Evolutionary conservation across 495 filamentous ascomycete genomes (phyloP).

Genomic region (Lasiosphaeriaceae sp.): DNA sequence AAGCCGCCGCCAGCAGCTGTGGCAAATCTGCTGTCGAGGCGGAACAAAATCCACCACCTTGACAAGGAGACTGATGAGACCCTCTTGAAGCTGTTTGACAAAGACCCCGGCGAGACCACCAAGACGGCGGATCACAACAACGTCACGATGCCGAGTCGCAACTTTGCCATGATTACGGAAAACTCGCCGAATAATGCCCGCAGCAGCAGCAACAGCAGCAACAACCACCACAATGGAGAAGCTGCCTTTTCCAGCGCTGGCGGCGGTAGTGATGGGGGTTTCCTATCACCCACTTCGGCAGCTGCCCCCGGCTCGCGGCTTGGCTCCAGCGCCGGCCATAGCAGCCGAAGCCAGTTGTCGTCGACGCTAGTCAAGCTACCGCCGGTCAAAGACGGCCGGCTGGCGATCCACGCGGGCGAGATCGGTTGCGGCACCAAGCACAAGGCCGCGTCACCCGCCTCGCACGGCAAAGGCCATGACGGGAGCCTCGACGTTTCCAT

Average conservation of each 20-base stretch:
- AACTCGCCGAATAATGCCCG: conserved; percentile 45
- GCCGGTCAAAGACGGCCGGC: conserved; percentile 56
- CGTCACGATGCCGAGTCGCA: conserved; percentile 85
- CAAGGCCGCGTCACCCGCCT: conserved; percentile 51
- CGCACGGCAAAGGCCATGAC: conserved; percentile 49
- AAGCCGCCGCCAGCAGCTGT: conserved; percentile 85
- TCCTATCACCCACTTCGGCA: not conserved
- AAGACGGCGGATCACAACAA: conserved; percentile 70
- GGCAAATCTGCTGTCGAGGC: conserved; percentile 76
- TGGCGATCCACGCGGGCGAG: conserved; percentile 62
- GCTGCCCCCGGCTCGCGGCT: not conserved
- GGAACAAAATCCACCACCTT: conserved; percentile 94
- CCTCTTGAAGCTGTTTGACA: conserved; percentile 78
- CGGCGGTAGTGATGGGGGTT: not conserved
- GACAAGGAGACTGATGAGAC: conserved; percentile 84
- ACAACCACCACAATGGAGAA: not conserved
- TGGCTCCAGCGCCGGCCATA: conserved; percentile 18
- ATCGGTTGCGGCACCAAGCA: conserved; percentile 61
- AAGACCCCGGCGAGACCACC: conserved; percentile 65
- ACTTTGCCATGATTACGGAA: conserved; percentile 82
- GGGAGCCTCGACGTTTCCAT: conserved; percentile 66
- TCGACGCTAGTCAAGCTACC: conserved; percentile 3
- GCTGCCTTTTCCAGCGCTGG: not conserved
- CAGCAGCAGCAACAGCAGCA: no score
- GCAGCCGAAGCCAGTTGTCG: conserved; percentile 7